Evolutionary conservation across 768 basidiomycete genomes (phyloP).

Genomic region (Coprinopsis cinerea): DNA sequence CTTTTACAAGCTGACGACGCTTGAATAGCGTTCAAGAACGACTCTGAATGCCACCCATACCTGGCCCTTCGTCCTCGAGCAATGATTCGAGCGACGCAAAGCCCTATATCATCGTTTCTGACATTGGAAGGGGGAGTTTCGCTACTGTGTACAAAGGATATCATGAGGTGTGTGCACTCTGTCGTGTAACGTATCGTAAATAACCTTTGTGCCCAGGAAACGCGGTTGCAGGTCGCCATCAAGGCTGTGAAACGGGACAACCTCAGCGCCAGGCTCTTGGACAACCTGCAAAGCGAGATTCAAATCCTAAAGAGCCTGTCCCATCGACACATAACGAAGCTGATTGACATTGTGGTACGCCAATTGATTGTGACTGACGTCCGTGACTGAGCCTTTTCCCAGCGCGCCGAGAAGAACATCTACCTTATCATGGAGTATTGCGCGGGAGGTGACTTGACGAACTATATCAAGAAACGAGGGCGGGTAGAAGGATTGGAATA

Average conservation of each 20-base stretch:
- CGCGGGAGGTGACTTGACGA: slow-evolving; percentile 90
- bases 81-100: slow-evolving; percentile 56
- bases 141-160: slow-evolving; percentile 95
- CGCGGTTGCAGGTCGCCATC: slow-evolving; percentile 77
- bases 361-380: neutral
- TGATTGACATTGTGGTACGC: slow-evolving; percentile 87
- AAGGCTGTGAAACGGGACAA: slow-evolving; percentile 89
- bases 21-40: neutral
- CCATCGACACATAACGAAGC: slow-evolving; percentile 87
- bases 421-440: slow-evolving; percentile 99
- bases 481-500: slow-evolving; percentile 87
- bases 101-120: slow-evolving; percentile 71
- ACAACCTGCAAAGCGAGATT: slow-evolving; percentile 98
- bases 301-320: slow-evolving; percentile 91
- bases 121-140: slow-evolving; percentile 90
- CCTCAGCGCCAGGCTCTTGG: slow-evolving; percentile 86
- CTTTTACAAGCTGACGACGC: neutral
- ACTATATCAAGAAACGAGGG: slow-evolving; percentile 98
- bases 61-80: slow-evolving; percentile 10
- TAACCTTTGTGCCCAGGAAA: slow-evolving; percentile 44
- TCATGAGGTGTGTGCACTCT: slow-evolving; percentile 61
- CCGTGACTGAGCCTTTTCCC: slow-evolving; percentile 13
- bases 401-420: slow-evolving; percentile 74
- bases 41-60: neutral
- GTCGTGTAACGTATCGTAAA: neutral